Base-by-base conservation (phyloP, 768 basidiomycete species). In the Leccinum uliginosum region DNA sequence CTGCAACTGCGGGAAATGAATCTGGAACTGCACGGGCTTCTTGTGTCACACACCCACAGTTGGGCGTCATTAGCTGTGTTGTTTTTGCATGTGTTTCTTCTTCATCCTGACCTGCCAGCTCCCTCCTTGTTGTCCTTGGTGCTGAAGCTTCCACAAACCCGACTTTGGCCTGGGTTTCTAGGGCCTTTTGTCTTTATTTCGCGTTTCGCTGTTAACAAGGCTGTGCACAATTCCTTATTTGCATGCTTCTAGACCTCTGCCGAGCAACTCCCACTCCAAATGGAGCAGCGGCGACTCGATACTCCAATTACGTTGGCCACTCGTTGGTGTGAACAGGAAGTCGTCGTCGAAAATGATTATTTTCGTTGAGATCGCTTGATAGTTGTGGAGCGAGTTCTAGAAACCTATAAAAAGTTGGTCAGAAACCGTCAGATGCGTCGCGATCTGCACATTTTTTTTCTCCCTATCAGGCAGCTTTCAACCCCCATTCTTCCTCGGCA, bases 201-300 rank as follows among this genome's bases (percentile, higher is more conserved):
- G 12, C 68, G 12, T 30, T 70, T 85, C 9, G 57, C 62, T 24
- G 66, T 76, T 23, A 62, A 67, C 23, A 74, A 64, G 23, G 68
- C 83, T 19, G 74, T 69, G 24, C 84, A 82, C 57, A 78, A 74
- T 6, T 76, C 76, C 15, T 62, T 86, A 6, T 79, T 76, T 57
- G 65, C 67, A 6, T 73, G 70, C 56, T 79, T 74, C 72, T 73
- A 65, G 66, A 74, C 80, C 83, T 56, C 66, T 86, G 54, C 70
- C 89, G 26, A 84, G 82, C 59, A 89, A 89, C 75, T 88, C 29
- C 86, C 87, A 2, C 75, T 77, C 6, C 69, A 72, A 56, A 40
- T 87, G 83, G 83, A 87, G 86, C 62, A 74, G 76, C 86, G 67
- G 78, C 74, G 7, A 83, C 89, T 44, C 86, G 87, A 65, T 88